A percentile compares a stretch with the other conserved stretches of the same genome.
These are phyloP conservation scores for Rosa chinensis DNA, from an alignment of 306 rosid genomes.

Conservation along the genomic window DNA sequence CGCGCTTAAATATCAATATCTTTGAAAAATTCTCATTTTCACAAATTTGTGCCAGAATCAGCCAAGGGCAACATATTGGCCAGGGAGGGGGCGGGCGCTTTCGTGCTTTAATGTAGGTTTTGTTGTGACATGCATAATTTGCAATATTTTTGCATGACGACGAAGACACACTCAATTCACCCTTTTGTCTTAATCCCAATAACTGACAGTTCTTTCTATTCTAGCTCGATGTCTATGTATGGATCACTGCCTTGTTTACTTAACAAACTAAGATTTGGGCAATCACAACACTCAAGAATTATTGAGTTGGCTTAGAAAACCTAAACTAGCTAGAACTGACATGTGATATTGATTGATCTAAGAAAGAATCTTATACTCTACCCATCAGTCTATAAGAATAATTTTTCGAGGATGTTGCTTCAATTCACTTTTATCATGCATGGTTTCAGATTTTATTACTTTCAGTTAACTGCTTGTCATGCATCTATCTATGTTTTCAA, in stretches of 20 bases:
- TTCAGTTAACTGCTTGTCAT: not conserved
- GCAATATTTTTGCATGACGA: constrained; percentile 1
- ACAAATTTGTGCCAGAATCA: not conserved
- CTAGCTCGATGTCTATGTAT: not conserved
- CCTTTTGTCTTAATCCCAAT: not conserved
- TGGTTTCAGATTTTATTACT: not conserved
- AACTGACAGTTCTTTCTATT: not conserved
- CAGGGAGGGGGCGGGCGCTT: not conserved
- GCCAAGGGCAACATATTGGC: not conserved
- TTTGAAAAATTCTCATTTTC: not conserved
- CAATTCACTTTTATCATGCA: constrained; percentile 7
- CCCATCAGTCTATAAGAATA: not conserved
- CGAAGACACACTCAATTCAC: not conserved
- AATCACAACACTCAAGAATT: not conserved
- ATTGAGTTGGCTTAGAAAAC: not conserved
- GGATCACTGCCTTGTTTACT: not conserved
- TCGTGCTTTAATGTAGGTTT: not conserved
- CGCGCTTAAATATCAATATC: not conserved
- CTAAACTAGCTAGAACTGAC: not conserved
- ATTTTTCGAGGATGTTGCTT: constrained; percentile 10
- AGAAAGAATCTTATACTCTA: constrained; percentile 11
- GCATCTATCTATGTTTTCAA: not conserved
- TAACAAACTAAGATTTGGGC: not conserved
- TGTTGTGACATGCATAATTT: not conserved
- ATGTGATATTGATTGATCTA: not conserved